Evolutionary conservation across 495 filamentous ascomycete species (phyloP), one percentile per base, ranked within the genome.

Genomic region (Aspergillus indologenus): DNA sequence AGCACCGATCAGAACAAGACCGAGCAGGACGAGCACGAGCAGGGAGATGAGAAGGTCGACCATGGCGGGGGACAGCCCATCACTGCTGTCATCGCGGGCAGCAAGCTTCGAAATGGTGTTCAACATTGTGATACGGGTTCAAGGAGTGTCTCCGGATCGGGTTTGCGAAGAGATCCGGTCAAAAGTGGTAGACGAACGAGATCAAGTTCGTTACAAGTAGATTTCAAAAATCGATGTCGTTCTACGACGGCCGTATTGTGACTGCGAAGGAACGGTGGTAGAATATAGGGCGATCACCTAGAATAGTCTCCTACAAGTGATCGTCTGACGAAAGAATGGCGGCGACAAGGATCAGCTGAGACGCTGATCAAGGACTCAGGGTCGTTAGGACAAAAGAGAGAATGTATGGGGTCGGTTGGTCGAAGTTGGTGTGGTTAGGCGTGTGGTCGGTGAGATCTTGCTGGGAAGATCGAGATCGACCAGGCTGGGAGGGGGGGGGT

Each of bases 41-140:
- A 98, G 85, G 29, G 85, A 81, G 65, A 96, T 90, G 61, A 93
- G 75, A 40, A 94, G 83, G 64, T 88, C 85, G 68, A 90, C 75
- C 71, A 88, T 83, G 19, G 84, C 79, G 18, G 75, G 74, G 17
- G 80, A 70, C 71, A 79, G 67, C 63, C 67, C 68, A 64, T 74
- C 73, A 57, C 72, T 71, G 54, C 65, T 68, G 63, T 68, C 72
- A 61, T 74, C 74, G 67, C 88, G 81, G 66, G 74, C 65, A 62
- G 80, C 68, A 56, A 90, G 63, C 56, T 64, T 74, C 53, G 68
- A 75, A 57, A 83, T 61, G 29, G 76, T 70, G 50, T 77, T 76
- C 79, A 83, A 82, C 66, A 68, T 70, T 31, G 61, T 67, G 21
- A 62, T 59, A 54, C 51, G 54, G 48, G 15, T 51, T 24, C 24